Evolutionary conservation across 2,329 filamentous ascomycete genomes (phyloP), one percentile per base, ranked within the genome.

Genomic region (Aspergillus brasiliensis): DNA sequence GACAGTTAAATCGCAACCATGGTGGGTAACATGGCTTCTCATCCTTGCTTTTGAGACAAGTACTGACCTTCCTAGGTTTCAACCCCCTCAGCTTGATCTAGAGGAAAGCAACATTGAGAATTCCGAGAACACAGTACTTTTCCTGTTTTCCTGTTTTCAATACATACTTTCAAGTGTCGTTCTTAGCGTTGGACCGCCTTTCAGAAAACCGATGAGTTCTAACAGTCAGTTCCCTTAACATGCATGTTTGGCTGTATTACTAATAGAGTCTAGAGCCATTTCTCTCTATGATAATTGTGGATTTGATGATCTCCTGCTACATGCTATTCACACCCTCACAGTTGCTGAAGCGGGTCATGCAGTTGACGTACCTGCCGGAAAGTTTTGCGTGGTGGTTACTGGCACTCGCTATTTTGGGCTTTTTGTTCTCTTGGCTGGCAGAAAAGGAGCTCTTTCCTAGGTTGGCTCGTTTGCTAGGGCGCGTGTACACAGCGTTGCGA

Each of bases 141-240:
- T 99, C 80, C 79, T 98, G 28, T 82, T 93, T 5, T 96, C 91
- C 1, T 97, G 92, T 74, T 98, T 93, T 71, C 93, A 98, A 74
- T 99, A 99, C 75, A 96, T 96, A 38, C 83, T 97, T 21, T 91
- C 92, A 0, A 95, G 91, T 3, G 84, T 98, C 40, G 90, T 98
- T 1, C 83, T 99, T 28, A 96, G 90, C 68, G 91, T 95, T n/a
- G 96, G 95, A 1, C 88, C 86, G 34, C 95, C 95, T 0, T 99
- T 97, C 79, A 84, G 95, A 56, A 90, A 95, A 69, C 85, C 86
- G 15, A 91, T 92, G 80, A 81, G 81, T 17, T 84, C 89, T 60
- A 99, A 99, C 72, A 86, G 91, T 92, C 75, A 78, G 88, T 80
- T 49, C 13, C 23, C 15, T 27, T 53, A 61, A 11, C 37, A 17